Evolutionary conservation across 331 rosid genomes (phyloP).

Genomic region (Quercus lobata): DNA sequence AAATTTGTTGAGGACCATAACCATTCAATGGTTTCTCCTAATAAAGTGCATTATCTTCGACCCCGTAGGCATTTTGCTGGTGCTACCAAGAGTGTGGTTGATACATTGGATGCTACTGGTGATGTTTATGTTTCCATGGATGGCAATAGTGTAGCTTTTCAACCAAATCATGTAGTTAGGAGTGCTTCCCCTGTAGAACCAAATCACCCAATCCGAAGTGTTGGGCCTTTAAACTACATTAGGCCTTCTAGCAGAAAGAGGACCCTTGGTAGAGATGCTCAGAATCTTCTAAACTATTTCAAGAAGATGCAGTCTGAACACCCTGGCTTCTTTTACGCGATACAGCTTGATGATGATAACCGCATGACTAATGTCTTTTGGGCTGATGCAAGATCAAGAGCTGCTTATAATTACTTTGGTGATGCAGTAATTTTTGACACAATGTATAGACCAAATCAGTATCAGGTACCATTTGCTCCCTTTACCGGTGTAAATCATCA

Average conservation of each 20-base stretch:
- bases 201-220: conserved; percentile 35
- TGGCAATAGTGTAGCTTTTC: conserved; percentile 37
- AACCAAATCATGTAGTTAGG: conserved; percentile 32
- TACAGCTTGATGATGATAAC: conserved; percentile 78
- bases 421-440: conserved; percentile 82
- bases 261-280: conserved; percentile 77
- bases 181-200: conserved; percentile 54
- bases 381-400: conserved; percentile 76
- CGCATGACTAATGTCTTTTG: conserved; percentile 76
- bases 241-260: conserved; percentile 47
- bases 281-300: conserved; percentile 68
- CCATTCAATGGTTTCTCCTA: conserved; percentile 52
- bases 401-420: conserved; percentile 67
- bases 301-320: conserved; percentile 78
- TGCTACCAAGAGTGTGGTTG: conserved; percentile 45
- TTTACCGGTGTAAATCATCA: conserved; percentile 78
- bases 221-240: conserved; percentile 28
- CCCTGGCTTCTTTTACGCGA: conserved; percentile 70
- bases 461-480: conserved; percentile 77
- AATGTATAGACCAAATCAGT: conserved; percentile 72
- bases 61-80: conserved; percentile 71
- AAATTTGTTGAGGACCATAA: conserved; percentile 77
- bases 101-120: conserved; percentile 33
- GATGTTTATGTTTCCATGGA: conserved; percentile 40
- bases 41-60: conserved; percentile 53